A percentile compares a stretch with the other conserved stretches of the same genome.
These are phyloP conservation scores for Cystobasidium ongulense DNA, from an alignment of 768 basidiomycete species.

Conservation along the genomic window DNA sequence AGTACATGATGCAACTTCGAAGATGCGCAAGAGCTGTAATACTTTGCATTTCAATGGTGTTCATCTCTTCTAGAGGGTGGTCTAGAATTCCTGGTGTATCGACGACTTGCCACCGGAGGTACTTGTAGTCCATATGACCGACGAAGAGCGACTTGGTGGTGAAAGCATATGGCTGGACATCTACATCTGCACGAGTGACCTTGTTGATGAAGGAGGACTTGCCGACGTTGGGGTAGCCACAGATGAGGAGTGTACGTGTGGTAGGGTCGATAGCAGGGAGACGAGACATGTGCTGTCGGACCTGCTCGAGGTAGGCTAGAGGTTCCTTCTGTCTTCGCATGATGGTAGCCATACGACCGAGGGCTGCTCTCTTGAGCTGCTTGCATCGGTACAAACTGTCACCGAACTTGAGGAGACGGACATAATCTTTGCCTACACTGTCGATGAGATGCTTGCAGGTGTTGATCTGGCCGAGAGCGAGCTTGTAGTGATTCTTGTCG, in stretches of 20 bases:
- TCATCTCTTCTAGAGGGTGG: constrained; percentile 98
- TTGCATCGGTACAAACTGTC: constrained; percentile 97
- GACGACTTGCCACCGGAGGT: constrained; percentile 98
- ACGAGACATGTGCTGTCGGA: constrained; percentile 97
- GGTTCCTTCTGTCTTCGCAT: constrained; percentile 99
- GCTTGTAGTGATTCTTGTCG: constrained; percentile 99
- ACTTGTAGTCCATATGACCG: constrained; percentile 97
- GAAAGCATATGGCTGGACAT: constrained; percentile 98
- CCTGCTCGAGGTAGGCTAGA: constrained; percentile 95
- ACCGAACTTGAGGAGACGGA: constrained; percentile 91
- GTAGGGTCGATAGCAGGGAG: constrained; percentile 96
- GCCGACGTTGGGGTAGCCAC: constrained; percentile 98
- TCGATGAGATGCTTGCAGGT: constrained; percentile 94
- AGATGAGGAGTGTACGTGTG: constrained; percentile 92
- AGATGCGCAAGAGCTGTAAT: constrained; percentile 96
- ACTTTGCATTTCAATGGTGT: constrained; percentile 99
- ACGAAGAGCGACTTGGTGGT: constrained; percentile 98
- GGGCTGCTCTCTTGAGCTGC: constrained; percentile 91
- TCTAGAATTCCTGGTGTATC: constrained; percentile 98
- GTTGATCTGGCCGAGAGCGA: constrained; percentile 91
- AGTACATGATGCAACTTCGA: constrained; percentile 87
- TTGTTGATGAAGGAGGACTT: constrained; percentile 99
- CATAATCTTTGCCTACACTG: constrained; percentile 94
- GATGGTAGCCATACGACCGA: constrained; percentile 98
- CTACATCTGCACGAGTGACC: constrained; percentile 96